Percentiles rank a stretch among this genome's conserved stretches.
Conservation (phyloP, 208 protist genomes). For the Phytomonas sp. region DNA sequence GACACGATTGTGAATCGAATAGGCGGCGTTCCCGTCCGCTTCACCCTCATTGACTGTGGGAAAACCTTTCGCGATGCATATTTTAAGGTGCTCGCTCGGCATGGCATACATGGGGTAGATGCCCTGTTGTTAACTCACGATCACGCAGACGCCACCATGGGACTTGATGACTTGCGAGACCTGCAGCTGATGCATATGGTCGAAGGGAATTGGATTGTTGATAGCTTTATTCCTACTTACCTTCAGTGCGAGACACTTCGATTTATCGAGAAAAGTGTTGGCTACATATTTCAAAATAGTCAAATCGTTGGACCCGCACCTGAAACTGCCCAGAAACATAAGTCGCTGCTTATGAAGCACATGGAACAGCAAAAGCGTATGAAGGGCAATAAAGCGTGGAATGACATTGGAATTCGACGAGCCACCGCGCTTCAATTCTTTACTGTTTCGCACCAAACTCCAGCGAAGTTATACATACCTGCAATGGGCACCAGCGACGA, state of each 20-base stretch:
- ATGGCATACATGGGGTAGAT: constrained; percentile 53
- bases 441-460: constrained; percentile 31
- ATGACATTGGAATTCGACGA: constrained; percentile 73
- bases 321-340: constrained; percentile 15
- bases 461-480: constrained; percentile 40
- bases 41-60: constrained; percentile 81
- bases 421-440: constrained; percentile 75
- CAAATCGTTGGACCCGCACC: constrained; percentile 28
- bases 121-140: constrained; percentile 83
- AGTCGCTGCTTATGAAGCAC: constrained; percentile 15
- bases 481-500: constrained; percentile 13
- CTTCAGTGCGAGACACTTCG: constrained; percentile 34
- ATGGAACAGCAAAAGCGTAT: constrained; percentile 12
- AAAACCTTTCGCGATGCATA: constrained; percentile 89
- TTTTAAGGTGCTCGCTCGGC: constrained; percentile 66
- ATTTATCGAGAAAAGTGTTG: constrained; percentile 28
- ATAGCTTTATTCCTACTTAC: constrained; percentile 70
- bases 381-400: constrained; percentile 21
- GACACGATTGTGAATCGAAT: constrained; percentile 23
- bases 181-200: constrained; percentile 59
- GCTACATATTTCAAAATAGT: constrained; percentile 79
- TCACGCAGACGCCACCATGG: constrained; percentile 74
- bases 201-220: constrained; percentile 49
- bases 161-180: constrained; percentile 88
- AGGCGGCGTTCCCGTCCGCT: constrained; percentile 22